A percentile compares a stretch with the other conserved stretches of the same genome.
Evolutionary conservation across 305 asterid genomes (phyloP).

Genomic region (Solanum hybrid): DNA sequence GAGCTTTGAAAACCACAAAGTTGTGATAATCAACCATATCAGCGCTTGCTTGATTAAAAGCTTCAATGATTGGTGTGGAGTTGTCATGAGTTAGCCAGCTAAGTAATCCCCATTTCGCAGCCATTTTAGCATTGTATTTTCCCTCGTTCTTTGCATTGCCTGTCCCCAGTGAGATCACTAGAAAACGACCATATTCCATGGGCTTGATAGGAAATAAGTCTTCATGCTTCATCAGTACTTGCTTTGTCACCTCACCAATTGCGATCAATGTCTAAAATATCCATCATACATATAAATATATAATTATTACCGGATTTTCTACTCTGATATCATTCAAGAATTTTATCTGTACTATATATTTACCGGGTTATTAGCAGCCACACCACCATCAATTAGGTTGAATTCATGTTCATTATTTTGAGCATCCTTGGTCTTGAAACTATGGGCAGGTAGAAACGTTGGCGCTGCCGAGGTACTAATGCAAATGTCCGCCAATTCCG

Average conservation of each 20-base stretch:
- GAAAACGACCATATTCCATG: constrained; percentile 28
- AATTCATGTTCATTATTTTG: constrained; percentile 21
- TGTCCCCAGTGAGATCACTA: constrained; percentile 44
- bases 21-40: constrained; percentile 45
- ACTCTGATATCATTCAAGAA: not conserved
- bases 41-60: constrained; percentile 32
- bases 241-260: constrained; percentile 33
- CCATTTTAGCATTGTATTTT: constrained; percentile 23
- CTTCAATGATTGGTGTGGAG: constrained; percentile 26
- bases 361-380: constrained; percentile 59
- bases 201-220: constrained; percentile 31
- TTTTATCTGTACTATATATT: not conserved
- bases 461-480: constrained; percentile 56
- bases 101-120: constrained; percentile 44
- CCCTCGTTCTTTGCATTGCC: constrained; percentile 29
- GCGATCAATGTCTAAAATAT: constrained; percentile 42
- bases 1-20: constrained; percentile 38
- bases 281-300: not conserved
- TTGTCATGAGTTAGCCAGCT: constrained; percentile 33
- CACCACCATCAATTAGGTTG: constrained; percentile 53
- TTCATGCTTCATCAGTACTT: constrained; percentile 15
- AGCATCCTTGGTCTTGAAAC: constrained; percentile 29
- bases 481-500: constrained; percentile 41
- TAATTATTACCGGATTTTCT: not conserved
- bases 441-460: constrained; percentile 34